phyloP scores from a whole-genome alignment of 164 flowering plant genomes.

The Hamamelis virginiana region DNA sequence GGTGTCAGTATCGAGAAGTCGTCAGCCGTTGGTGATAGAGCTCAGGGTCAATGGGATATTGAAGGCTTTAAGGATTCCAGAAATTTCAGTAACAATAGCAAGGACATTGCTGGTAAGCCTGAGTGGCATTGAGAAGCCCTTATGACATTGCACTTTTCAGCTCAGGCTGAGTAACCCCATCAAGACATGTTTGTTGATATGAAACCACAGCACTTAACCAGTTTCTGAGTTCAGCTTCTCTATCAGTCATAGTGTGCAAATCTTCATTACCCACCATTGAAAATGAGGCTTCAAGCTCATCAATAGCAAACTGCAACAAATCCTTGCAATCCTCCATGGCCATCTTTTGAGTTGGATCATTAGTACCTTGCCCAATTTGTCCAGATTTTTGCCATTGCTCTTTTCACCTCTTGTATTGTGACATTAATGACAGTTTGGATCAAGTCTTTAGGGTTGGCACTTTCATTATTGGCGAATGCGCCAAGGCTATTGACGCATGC shows the following conservation, averaged over 20 bases:
- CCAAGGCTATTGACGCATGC: conserved; percentile 35
- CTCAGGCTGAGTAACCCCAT: conserved; percentile 35
- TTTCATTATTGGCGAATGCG: conserved; percentile 24
- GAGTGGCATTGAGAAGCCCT: conserved; percentile 33
- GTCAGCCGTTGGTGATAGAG: conserved; percentile 10
- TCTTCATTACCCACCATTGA: conserved; percentile 32
- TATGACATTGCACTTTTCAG: conserved; percentile 27
- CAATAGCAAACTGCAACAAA: conserved; percentile 35
- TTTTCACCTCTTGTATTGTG: conserved; percentile 29
- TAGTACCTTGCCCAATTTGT: conserved; percentile 10
- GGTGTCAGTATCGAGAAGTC: conserved; percentile 18
- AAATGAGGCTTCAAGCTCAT: conserved; percentile 39
- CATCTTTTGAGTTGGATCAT: conserved; percentile 20
- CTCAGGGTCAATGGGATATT: conserved; percentile 15
- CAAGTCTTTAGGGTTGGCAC: conserved; percentile 39
- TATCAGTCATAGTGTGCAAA: conserved; percentile 26
- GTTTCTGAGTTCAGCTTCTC: conserved; percentile 36
- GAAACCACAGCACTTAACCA: conserved; percentile 58
- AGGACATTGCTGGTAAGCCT: conserved; percentile 48
- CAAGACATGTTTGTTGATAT: conserved; percentile 52
- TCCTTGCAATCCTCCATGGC: conserved; percentile 49
- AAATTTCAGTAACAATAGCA: conserved; percentile 39
- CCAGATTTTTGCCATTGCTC: conserved; percentile 16
- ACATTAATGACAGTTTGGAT: conserved; percentile 32
- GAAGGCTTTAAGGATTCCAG: conserved; percentile 23